Base-by-base conservation (phyloP, 2,329 filamentous ascomycete genomes). In the Penicillium janthinellum region DNA sequence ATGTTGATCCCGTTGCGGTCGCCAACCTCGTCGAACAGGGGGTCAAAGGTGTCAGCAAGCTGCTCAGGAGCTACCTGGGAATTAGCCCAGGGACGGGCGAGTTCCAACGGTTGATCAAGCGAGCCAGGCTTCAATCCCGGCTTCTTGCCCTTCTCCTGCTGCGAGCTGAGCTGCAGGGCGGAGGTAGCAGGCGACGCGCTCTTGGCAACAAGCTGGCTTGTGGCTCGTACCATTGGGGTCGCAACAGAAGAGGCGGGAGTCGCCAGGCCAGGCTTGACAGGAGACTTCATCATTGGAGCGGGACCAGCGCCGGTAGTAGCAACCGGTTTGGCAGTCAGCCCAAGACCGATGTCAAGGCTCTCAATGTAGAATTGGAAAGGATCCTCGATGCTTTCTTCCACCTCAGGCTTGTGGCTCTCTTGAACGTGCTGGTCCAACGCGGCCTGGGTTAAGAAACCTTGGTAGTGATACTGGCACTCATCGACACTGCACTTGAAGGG, bases 331-430 rank as follows among this genome's bases (percentile, higher is more conserved):
- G 55, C 31, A 47, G 73, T 67, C 44, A 78, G 78, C 50, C 85
- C 80, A n/a, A 86, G 72, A 14, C 74, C 79, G 14, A 78, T 78
- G 14, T 79, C 79, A 62, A 85, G 77, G 44, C 79, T 82, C 6
- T 84, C 81, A 6, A 87, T 65, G 28, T 83, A 80, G 68, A 82
- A 88, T n/a, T 81, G 77, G 34, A 87, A 73, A 35, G 84, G 81
- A 68, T 88, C 79, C 5, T 80, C 82, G 39, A 87, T 77, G 1
- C 47, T 31, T 28, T 69, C 67, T 35, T 74, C 72, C 47, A 77
- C 73, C 60, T 81, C 78, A 25, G 73, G 79, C 63, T 81, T 79
- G 70, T 88, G 86, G 17, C 73, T 76, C 22, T 84, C 80, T 52
- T 80, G 79, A 28, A 81, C 70, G 64, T 88, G 86, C 41, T 80